Conservation (phyloP, 176 grass and related monocot genomes). For the Oryza australiensis region DNA sequence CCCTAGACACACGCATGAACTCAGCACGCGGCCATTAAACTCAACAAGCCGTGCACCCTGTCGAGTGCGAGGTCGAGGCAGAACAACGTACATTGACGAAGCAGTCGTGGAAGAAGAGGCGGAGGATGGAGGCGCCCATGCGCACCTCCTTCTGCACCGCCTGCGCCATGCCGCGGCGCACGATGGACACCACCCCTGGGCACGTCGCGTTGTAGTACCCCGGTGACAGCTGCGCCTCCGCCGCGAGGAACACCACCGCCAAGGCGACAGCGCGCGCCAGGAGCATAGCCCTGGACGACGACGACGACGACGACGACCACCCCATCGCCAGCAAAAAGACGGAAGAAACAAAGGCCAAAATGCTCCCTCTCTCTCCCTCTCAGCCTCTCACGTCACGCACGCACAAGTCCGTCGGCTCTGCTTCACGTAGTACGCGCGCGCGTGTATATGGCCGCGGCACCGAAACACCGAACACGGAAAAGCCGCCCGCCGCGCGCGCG, state of each 20-base stretch:
- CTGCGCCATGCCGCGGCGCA: conserved; percentile 49
- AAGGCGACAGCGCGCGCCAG: neutral
- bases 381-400: neutral
- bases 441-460: conserved; percentile 13
- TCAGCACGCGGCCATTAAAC: neutral
- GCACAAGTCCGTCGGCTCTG: neutral
- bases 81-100: conserved; percentile 66
- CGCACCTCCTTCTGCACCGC: conserved; percentile 56
- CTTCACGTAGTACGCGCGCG: neutral
- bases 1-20: conserved; percentile 35
- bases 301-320: neutral
- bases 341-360: neutral
- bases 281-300: neutral
- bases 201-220: conserved; percentile 52
- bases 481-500: too few species aligned
- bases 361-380: too few species aligned
- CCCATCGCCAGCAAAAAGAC: neutral
- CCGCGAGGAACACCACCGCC: neutral
- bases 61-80: neutral
- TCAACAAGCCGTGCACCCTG: too few species aligned
- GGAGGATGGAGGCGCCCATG: conserved; percentile 76
- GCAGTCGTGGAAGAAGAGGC: conserved; percentile 85
- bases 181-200: conserved; percentile 41
- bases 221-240: conserved; percentile 45
- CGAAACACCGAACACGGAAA: neutral